Percentiles rank a stretch among this genome's conserved stretches.
phyloP scores from a whole-genome alignment of 208 protist genomes.

The Angomonas desouzai region DNA sequence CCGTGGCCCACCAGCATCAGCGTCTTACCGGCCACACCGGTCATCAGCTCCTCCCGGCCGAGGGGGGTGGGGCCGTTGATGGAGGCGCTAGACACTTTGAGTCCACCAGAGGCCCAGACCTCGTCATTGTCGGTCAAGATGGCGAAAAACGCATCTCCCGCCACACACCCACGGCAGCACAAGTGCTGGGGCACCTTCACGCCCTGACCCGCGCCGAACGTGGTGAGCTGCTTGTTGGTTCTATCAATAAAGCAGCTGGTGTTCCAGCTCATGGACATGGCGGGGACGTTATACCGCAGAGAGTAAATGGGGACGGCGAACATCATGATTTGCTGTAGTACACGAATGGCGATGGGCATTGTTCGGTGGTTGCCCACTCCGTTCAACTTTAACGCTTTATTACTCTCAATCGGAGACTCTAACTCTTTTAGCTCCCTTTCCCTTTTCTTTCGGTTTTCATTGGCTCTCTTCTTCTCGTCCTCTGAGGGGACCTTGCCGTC shows the following conservation, averaged over 20 bases:
- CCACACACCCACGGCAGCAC: conserved; percentile 69
- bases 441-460: conserved; percentile 18
- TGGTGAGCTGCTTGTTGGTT: conserved; percentile 65
- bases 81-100: conserved; percentile 53
- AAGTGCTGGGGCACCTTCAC: conserved; percentile 78
- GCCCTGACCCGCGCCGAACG: conserved; percentile 67
- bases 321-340: conserved; percentile 86
- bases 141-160: conserved; percentile 79
- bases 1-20: conserved; percentile 76
- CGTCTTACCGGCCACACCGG: conserved; percentile 53
- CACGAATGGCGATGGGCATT: conserved; percentile 41
- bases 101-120: conserved; percentile 75
- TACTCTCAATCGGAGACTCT: conserved; percentile 28
- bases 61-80: conserved; percentile 38
- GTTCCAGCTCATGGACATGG: conserved; percentile 86
- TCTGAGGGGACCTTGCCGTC: conserved; percentile 24
- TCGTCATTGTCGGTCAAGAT: conserved; percentile 83
- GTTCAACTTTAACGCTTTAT: conserved; percentile 29
- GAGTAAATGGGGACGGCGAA: conserved; percentile 78
- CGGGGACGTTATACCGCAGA: conserved; percentile 80
- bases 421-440: conserved; percentile 29
- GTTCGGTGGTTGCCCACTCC: conserved; percentile 27
- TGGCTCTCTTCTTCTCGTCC: conserved; percentile 29
- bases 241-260: conserved; percentile 83
- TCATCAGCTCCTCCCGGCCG: conserved; percentile 59